Conservation (phyloP, 177 flowering plant genomes). For the Tripterygium wilfordii region DNA sequence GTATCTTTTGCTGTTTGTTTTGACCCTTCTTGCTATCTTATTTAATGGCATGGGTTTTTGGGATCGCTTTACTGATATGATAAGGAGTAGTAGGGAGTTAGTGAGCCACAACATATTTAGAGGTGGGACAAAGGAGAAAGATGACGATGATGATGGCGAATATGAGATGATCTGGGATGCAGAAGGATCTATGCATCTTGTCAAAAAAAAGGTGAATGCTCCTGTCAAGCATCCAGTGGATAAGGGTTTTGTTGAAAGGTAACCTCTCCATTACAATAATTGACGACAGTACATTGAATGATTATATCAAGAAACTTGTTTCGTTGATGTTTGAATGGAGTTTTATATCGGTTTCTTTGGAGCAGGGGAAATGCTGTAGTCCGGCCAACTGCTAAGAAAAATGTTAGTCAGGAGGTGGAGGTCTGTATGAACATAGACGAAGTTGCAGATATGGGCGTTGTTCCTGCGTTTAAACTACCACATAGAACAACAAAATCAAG, state of each 20-base stretch:
- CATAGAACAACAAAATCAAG: constrained; percentile 36
- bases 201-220: constrained; percentile 41
- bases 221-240: constrained; percentile 26
- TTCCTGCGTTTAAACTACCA: constrained; percentile 18
- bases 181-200: constrained; percentile 86
- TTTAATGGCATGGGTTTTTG: constrained; percentile 31
- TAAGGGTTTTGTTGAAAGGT: constrained; percentile 48
- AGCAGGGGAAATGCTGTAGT: constrained; percentile 78
- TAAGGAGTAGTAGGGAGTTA: constrained; percentile 24
- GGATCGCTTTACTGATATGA: constrained; percentile 15
- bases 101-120: constrained; percentile 19
- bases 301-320: too few relatives aligned
- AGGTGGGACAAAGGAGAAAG: constrained; percentile 54
- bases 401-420: constrained; percentile 28
- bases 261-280: neutral
- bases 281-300: too few relatives aligned
- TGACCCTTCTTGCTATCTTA: constrained; percentile 54
- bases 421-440: constrained; percentile 21
- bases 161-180: constrained; percentile 98
- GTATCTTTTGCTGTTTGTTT: constrained; percentile 58
- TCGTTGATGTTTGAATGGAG: too few relatives aligned
- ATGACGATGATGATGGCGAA: constrained; percentile 72
- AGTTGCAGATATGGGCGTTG: constrained; percentile 26
- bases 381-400: constrained; percentile 61
- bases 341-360: too few relatives aligned